These are phyloP conservation scores for Ehretia macrophylla DNA, from an alignment of 257 asterid species.

Conservation along the genomic window DNA sequence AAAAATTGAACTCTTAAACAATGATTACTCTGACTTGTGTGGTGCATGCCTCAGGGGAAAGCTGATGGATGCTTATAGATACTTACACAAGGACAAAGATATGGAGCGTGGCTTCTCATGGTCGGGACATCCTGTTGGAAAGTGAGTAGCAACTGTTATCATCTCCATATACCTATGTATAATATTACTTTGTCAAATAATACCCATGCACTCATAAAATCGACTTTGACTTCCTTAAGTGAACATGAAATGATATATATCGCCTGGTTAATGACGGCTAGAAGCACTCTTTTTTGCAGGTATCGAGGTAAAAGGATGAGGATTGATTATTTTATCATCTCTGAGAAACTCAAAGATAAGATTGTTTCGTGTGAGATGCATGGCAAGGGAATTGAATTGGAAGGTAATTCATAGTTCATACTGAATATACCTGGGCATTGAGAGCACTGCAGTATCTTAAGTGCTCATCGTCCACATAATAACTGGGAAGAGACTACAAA, in stretches of 20 bases:
- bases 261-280: neutral
- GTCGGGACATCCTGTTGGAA: conserved; percentile 94
- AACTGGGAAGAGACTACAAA: no score
- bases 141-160: conserved; percentile 40
- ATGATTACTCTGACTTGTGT: neutral
- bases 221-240: no score
- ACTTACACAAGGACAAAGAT: conserved; percentile 70
- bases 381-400: conserved; percentile 75
- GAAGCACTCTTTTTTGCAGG: conserved; percentile 34
- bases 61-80: conserved; percentile 81
- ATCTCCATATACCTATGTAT: neutral
- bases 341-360: conserved; percentile 66
- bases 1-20: no score
- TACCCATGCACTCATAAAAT: no score
- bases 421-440: no score
- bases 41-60: conserved; percentile 46
- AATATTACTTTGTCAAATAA: no score
- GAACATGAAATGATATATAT: neutral
- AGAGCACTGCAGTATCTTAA: no score
- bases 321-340: conserved; percentile 76
- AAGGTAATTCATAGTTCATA: conserved; percentile 39
- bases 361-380: conserved; percentile 71
- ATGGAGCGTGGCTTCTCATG: conserved; percentile 91
- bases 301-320: conserved; percentile 99
- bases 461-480: no score